Conservation (phyloP, 2,329 filamentous ascomycete genomes). For the Fusarium sp. region DNA sequence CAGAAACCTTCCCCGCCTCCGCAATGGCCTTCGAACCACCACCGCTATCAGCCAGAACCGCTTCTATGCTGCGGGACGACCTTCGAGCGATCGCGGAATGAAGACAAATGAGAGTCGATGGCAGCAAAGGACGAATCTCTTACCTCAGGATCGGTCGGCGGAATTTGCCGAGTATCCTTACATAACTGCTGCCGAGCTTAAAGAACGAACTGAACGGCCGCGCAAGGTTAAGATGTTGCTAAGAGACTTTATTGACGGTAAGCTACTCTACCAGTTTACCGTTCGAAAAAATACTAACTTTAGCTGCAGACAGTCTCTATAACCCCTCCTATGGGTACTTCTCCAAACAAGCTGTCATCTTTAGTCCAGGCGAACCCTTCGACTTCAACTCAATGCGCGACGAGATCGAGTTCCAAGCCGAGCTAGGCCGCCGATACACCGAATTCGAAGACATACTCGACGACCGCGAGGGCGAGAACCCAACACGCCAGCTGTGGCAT, state of each 20-base stretch:
- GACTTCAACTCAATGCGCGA: conserved; percentile 84
- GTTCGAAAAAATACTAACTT: conserved; percentile 35
- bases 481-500: conserved; percentile 92
- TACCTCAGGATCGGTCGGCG: conserved; percentile 79
- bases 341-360: conserved; percentile 95
- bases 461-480: conserved; percentile 71
- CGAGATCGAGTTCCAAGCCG: conserved; percentile 83
- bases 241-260: conserved; percentile 96
- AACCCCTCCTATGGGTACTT: conserved; percentile 97
- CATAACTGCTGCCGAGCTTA: conserved; percentile 84
- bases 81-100: conserved; percentile 54
- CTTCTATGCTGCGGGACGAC: conserved; percentile 46
- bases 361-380: conserved; percentile 91
- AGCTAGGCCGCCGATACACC: conserved; percentile 83
- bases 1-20: conserved; percentile 40
- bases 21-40: conserved; percentile 39
- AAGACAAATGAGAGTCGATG: conserved; percentile 75
- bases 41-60: conserved; percentile 39
- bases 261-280: conserved; percentile 31
- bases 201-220: conserved; percentile 78
- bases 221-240: conserved; percentile 95
- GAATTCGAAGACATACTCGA: conserved; percentile 93
- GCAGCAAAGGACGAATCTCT: conserved; percentile 83
- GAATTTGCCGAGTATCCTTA: conserved; percentile 86
- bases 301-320: conserved; percentile 81